phyloP scores from a whole-genome alignment of 805 yeast species.

The Suhomyces faveliae region DNA sequence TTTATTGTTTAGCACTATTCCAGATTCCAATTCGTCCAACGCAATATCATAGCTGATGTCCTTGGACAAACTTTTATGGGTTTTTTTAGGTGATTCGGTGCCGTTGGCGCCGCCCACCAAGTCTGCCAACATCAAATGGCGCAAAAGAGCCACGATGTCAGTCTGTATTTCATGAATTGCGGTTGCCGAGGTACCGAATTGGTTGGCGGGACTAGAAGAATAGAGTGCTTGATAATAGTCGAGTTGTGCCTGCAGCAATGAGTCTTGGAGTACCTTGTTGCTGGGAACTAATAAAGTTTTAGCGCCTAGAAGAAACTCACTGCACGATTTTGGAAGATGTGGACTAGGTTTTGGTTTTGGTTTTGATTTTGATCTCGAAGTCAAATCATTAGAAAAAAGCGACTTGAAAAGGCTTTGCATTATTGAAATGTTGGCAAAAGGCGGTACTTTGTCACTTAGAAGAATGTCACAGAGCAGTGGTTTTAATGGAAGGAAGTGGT shows the following conservation, averaged over 20 bases:
- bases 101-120: conserved; percentile 31
- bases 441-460: conserved; percentile 17
- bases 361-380: conserved; percentile 6
- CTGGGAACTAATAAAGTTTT: conserved; percentile 37
- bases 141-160: conserved; percentile 28
- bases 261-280: conserved; percentile 23
- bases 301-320: conserved; percentile 22
- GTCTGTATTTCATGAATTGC: conserved; percentile 30
- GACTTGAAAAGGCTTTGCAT: conserved; percentile 28
- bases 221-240: conserved; percentile 33
- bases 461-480: conserved; percentile 38
- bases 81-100: conserved; percentile 18
- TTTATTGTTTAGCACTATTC: conserved; percentile 19
- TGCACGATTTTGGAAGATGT: conserved; percentile 30
- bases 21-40: conserved; percentile 8
- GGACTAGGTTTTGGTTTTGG: conserved; percentile 14
- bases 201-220: conserved; percentile 6
- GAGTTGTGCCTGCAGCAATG: conserved; percentile 26
- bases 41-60: conserved; percentile 14
- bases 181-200: conserved; percentile 26
- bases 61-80: conserved; percentile 11
- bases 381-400: conserved; percentile 16
- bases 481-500: conserved; percentile 39
- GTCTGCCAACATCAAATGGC: conserved; percentile 24
- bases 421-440: conserved; percentile 21